phyloP scores from a whole-genome alignment of 2,329 filamentous ascomycete species.

The Trichoderma arundinaceum region DNA sequence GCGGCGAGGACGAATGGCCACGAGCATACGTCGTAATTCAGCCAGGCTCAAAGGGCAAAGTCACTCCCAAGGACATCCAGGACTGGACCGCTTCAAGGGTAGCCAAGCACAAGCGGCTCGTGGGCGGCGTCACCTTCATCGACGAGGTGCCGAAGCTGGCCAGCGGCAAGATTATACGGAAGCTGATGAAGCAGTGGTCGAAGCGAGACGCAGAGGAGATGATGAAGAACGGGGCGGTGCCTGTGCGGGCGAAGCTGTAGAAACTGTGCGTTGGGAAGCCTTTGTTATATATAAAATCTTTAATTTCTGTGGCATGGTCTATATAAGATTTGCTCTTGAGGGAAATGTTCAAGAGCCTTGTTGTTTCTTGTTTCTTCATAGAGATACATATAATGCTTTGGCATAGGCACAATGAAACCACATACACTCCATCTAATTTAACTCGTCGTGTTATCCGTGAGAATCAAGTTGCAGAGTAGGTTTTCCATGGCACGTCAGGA shows the following conservation, averaged over 20 bases:
- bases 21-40: constrained; percentile 59
- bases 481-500: too few relatives aligned
- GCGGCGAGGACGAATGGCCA: constrained; percentile 56
- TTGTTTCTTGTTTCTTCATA: neutral
- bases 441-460: neutral
- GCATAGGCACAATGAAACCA: neutral
- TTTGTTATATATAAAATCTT: neutral
- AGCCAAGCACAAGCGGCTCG: constrained; percentile 58
- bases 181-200: constrained; percentile 62
- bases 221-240: constrained; percentile 32
- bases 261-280: neutral
- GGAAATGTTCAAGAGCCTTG: too few relatives aligned
- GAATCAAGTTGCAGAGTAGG: too few relatives aligned
- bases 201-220: constrained; percentile 54
- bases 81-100: constrained; percentile 53
- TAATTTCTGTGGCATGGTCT: neutral
- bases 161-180: constrained; percentile 64
- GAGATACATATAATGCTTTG: neutral
- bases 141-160: constrained; percentile 62
- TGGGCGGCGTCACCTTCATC: constrained; percentile 59
- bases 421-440: neutral
- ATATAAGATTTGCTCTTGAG: too few relatives aligned
- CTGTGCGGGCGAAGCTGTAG: constrained; percentile 23
- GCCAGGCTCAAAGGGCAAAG: constrained; percentile 50
- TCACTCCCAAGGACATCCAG: constrained; percentile 59